phyloP scores from a whole-genome alignment of 306 rosid genomes.

The Quercus agrifolia region DNA sequence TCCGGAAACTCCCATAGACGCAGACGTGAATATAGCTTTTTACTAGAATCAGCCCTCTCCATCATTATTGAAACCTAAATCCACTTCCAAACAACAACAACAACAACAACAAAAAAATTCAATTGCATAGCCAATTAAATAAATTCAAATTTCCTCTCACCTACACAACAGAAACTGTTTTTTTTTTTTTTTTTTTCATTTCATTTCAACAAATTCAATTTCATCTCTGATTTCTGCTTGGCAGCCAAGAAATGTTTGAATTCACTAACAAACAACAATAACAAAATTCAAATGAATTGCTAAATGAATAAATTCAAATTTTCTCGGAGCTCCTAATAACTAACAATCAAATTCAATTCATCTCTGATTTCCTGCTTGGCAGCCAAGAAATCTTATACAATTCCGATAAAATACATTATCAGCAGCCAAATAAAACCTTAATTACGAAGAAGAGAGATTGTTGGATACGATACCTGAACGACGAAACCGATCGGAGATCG shows the following conservation, averaged over 20 bases:
- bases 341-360: too few species aligned
- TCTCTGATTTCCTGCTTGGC: too few species aligned
- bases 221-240: not conserved
- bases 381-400: too few species aligned
- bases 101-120: not conserved
- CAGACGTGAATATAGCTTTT: conserved; percentile 81
- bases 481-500: conserved; percentile 28
- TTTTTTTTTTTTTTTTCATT: too few species aligned
- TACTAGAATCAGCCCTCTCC: conserved; percentile 85
- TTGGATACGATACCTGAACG: not conserved
- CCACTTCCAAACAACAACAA: conserved; percentile 31
- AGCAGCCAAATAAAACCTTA: not conserved
- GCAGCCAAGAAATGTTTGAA: not conserved
- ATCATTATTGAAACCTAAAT: conserved; percentile 47
- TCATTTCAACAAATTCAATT: not conserved
- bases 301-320: too few species aligned
- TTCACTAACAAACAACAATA: not conserved
- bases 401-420: not conserved
- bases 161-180: too few species aligned
- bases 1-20: conserved; percentile 94
- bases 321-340: too few species aligned
- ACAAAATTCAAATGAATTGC: not conserved
- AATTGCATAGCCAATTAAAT: not conserved
- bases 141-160: too few species aligned
- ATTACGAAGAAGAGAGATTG: not conserved